Evolutionary conservation across 768 basidiomycete species (phyloP).

Genomic region (Pleurotus pulmonarius): DNA sequence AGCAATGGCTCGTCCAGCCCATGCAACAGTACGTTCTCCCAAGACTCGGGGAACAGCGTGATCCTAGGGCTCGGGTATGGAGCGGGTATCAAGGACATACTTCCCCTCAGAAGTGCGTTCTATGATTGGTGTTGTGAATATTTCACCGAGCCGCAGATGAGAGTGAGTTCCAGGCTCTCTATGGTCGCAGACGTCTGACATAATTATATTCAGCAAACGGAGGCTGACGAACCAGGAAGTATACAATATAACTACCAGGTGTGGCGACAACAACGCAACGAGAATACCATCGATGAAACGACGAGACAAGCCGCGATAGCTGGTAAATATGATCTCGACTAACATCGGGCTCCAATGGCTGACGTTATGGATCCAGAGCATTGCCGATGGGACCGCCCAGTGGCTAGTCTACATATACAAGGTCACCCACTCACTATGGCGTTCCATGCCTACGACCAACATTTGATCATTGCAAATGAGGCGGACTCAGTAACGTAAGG

Average conservation of each 20-base stretch:
- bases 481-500: conserved; percentile 79
- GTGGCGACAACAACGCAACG: conserved; percentile 91
- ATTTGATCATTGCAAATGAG: conserved; percentile 84
- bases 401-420: conserved; percentile 57
- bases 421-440: conserved; percentile 71
- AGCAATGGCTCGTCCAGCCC: conserved; percentile 57
- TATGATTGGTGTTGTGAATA: conserved; percentile 98
- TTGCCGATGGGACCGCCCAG: conserved; percentile 69
- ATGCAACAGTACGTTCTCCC: conserved; percentile 73
- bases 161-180: conserved; percentile 42
- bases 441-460: conserved; percentile 91
- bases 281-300: conserved; percentile 70
- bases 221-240: conserved; percentile 94
- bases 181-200: conserved; percentile 7
- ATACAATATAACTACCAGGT: conserved; percentile 92
- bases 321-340: conserved; percentile 35
- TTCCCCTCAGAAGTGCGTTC: conserved; percentile 89
- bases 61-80: conserved; percentile 79
- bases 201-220: conserved; percentile 71
- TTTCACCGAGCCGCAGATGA: conserved; percentile 98
- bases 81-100: conserved; percentile 72
- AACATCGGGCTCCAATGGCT: too few relatives aligned
- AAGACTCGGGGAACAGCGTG: conserved; percentile 67
- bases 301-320: conserved; percentile 67
- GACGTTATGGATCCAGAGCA: conserved; percentile 35